These are phyloP conservation scores for Solanum hybrid DNA, from an alignment of 305 asterid genomes.

Conservation along the genomic window DNA sequence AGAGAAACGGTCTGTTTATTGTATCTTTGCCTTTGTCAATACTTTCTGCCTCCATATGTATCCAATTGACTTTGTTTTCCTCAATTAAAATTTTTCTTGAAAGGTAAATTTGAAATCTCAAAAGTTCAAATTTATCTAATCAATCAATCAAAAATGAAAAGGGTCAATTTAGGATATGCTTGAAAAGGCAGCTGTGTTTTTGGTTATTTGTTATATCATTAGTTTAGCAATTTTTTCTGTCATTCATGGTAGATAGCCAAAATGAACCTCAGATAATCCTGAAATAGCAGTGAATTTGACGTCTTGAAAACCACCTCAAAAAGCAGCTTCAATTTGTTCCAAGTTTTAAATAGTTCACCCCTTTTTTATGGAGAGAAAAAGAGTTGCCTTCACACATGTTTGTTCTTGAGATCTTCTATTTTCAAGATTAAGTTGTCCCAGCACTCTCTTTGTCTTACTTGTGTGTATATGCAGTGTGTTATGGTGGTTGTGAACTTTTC, in stretches of 20 bases:
- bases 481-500: background rate
- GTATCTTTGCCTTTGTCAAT: background rate
- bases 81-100: background rate
- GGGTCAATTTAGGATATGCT: background rate
- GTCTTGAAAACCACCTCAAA: background rate
- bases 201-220: background rate
- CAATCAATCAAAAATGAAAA: background rate
- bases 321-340: background rate
- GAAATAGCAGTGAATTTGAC: background rate
- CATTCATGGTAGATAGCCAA: background rate
- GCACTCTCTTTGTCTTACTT: background rate
- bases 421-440: background rate
- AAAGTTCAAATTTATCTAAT: background rate
- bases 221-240: background rate
- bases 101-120: background rate
- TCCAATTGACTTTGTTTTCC: background rate
- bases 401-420: background rate
- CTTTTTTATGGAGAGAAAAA: background rate
- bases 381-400: background rate
- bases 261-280: background rate
- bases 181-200: background rate
- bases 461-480: background rate
- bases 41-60: background rate
- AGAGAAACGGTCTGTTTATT: conserved; percentile 50
- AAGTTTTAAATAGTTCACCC: background rate